A percentile compares a stretch with the other conserved stretches of the same genome.
phyloP scores from a whole-genome alignment of 2,329 filamentous ascomycete genomes.

The Nemania serpens region DNA sequence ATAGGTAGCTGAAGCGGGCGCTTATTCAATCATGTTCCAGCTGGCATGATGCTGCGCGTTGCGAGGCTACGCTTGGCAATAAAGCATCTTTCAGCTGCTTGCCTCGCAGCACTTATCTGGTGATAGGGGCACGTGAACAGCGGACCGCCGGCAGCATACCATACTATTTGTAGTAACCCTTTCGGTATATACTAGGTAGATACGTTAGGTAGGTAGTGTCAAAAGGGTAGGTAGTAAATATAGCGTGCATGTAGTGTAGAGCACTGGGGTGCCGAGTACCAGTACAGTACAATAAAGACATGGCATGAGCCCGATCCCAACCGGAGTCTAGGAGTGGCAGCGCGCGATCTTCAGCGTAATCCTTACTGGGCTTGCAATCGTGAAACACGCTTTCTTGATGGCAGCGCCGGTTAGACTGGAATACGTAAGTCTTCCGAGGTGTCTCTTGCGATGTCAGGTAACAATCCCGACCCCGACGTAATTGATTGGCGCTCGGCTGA shows the following conservation, averaged over 20 bases:
- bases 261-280: too few species aligned
- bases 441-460: not conserved
- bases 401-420: slow-evolving; percentile 12
- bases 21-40: not conserved
- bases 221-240: too few species aligned
- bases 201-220: too few species aligned
- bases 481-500: slow-evolving; percentile 7
- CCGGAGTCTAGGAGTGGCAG: slow-evolving; percentile 20
- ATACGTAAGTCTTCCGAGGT: not conserved
- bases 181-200: too few species aligned
- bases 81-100: slow-evolving; percentile 20
- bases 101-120: not conserved
- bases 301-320: slow-evolving; percentile 15
- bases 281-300: not conserved
- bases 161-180: too few species aligned
- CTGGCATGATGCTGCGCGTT: slow-evolving; percentile 3
- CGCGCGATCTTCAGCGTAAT: slow-evolving; percentile 13
- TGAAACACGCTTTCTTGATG: slow-evolving; percentile 19
- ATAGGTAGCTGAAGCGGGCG: too few species aligned
- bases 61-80: slow-evolving; percentile 12
- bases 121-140: not conserved
- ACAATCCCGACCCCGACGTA: not conserved
- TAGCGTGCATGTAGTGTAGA: too few species aligned
- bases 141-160: too few species aligned
- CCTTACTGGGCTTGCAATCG: slow-evolving; percentile 24